A percentile compares a stretch with the other conserved stretches of the same genome.
Conservation (phyloP, 129 eudicot genomes). For the Saposhnikovia divaricata region DNA sequence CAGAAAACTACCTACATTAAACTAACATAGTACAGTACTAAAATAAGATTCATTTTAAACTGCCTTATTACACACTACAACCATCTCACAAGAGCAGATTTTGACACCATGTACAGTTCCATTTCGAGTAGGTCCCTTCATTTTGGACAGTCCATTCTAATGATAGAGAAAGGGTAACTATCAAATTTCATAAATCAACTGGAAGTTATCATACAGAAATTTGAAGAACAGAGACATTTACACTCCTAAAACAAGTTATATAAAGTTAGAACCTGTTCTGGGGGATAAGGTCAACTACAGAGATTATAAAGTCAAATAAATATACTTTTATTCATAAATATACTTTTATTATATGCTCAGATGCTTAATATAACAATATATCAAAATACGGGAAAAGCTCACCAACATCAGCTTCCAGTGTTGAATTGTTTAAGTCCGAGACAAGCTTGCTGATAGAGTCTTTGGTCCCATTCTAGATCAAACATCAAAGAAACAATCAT, state of each 20-base stretch:
- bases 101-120: not conserved
- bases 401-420: constrained; percentile 96
- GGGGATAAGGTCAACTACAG: not conserved
- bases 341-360: not conserved
- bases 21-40: not conserved
- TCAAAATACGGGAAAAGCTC: constrained; percentile 28
- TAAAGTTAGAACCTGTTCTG: not conserved
- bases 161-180: not conserved
- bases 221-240: not conserved
- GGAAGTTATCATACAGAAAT: not conserved
- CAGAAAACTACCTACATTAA: not conserved
- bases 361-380: not conserved
- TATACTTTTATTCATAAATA: not conserved
- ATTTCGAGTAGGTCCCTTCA: not conserved
- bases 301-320: not conserved
- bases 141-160: not conserved
- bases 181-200: not conserved
- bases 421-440: constrained; percentile 89
- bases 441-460: constrained; percentile 92
- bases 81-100: not conserved
- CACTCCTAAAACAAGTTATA: not conserved
- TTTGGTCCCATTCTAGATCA: constrained; percentile 78
- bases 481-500: constrained; percentile 10
- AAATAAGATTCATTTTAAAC: not conserved
- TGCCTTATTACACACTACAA: not conserved